These are phyloP conservation scores for Limnomonas spitsbergensis DNA, from an alignment of 139 green algal species.

Conservation along the genomic window DNA sequence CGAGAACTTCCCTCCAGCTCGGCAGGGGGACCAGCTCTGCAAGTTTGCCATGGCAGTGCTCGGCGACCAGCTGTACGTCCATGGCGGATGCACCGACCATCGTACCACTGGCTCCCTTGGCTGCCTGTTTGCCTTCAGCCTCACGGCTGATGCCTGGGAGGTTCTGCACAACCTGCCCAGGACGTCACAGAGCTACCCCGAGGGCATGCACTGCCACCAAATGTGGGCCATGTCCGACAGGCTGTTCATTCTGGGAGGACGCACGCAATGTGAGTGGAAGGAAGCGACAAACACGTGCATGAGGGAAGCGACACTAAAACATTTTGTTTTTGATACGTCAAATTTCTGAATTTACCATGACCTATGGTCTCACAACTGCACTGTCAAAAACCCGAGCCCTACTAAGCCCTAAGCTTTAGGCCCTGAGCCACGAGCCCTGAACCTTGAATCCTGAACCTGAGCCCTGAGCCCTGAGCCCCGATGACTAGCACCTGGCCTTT, in stretches of 20 bases:
- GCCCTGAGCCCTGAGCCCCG: no score
- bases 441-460: neutral
- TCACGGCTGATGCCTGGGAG: neutral
- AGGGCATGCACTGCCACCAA: neutral
- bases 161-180: neutral
- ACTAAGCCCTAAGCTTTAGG: neutral
- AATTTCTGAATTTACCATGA: no score
- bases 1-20: no score
- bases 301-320: no score
- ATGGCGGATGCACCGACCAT: neutral
- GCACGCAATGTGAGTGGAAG: neutral
- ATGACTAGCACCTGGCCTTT: no score
- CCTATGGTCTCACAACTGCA: no score
- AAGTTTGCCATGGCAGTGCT: neutral
- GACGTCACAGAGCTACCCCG: neutral
- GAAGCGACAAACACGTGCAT: neutral
- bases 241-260: neutral
- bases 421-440: neutral
- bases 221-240: neutral
- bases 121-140: neutral
- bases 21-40: no score
- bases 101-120: neutral
- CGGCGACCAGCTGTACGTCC: neutral
- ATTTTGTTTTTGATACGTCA: no score
- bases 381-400: neutral